Evolutionary conservation across 345 rosid species (phyloP), one percentile per base, ranked within the genome.

Genomic region (Eutrema yunnanense): DNA sequence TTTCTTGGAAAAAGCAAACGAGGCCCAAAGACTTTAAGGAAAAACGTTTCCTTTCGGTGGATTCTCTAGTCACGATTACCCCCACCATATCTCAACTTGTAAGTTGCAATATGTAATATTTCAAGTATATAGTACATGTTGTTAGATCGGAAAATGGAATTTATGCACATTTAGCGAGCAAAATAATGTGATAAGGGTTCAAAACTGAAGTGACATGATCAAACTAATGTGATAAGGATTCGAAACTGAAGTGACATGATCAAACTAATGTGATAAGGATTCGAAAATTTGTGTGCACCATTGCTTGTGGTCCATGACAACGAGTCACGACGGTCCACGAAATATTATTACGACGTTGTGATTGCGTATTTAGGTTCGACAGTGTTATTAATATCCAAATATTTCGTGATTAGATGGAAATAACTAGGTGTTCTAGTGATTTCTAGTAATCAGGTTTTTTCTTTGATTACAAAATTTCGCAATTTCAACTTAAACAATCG

Each of bases 241-340:
- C 27, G 0, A 19, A 19, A 0, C 22, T 19, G 22, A 19, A 19
- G 22, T 19, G 19, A 19, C 19, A 19, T 19, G 19, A 19, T 19
- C 19, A 19, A 22, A 37, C 26, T n/a, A 55, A 55, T 55, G 41
- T 6, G 61, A 55, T 55, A 33, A 55, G 61, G 60, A n/a, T 55
- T 55, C 41, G 19, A 32, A 26, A 69, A 67, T 58, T 47, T 40
- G 30, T 47, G 33, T 58, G 78, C 67, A 66, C 72, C 72, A 65
- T 30, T 49, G 16, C 26, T 1, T 67, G 73, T 74, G 62, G 73
- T 74, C 73, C 78, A 74, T 51, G 62, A 59, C 62, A 59, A 42
- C 33, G 3, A 59, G 26, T n/a, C 73, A 67, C n/a, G 26, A 7
- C 22, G 40, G 62, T 61, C 67, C 61, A 33, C 22, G 1, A 3